Conservation (phyloP, 2,329 filamentous ascomycete species). For the Conoideocrella luteorostrata region DNA sequence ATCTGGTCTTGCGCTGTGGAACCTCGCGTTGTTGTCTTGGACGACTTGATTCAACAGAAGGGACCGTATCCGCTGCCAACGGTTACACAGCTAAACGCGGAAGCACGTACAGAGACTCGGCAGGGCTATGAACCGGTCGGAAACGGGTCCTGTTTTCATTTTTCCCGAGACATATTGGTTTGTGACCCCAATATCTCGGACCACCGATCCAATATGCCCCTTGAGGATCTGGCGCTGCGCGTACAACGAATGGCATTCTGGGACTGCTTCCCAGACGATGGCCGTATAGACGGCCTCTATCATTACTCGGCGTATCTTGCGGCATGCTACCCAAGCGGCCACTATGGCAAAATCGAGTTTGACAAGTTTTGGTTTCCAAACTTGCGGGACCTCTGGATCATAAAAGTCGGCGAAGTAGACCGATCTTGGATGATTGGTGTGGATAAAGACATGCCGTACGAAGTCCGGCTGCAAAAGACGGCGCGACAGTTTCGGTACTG, state of each 20-base stretch:
- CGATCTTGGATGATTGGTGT: constrained; percentile 28
- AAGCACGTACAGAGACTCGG: constrained; percentile 28
- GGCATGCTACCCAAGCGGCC: constrained; percentile 23
- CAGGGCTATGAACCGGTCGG: constrained; percentile 28
- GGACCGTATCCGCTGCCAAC: constrained; percentile 27
- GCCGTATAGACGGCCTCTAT: constrained; percentile 25
- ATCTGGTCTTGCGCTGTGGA: constrained; percentile 31
- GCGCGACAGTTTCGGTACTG: constrained; percentile 33
- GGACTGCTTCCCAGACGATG: constrained; percentile 34
- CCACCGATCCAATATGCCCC: constrained; percentile 21
- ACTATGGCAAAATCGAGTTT: constrained; percentile 28
- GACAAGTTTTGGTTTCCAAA: constrained; percentile 33
- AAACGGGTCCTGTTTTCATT: constrained; percentile 30
- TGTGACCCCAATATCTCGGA: constrained; percentile 31
- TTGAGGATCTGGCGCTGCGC: constrained; percentile 27
- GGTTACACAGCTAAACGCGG: constrained; percentile 30
- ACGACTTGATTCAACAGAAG: constrained; percentile 25
- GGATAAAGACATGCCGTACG: constrained; percentile 23
- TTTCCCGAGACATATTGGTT: constrained; percentile 30
- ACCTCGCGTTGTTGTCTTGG: constrained; percentile 29
- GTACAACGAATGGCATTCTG: constrained; percentile 31
- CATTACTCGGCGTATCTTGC: constrained; percentile 30
- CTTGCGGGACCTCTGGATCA: constrained; percentile 31
- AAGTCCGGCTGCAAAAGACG: constrained; percentile 23
- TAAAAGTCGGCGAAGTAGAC: constrained; percentile 33